phyloP scores from a whole-genome alignment of 768 basidiomycete species.

The Tricholoma hemisulphureum region DNA sequence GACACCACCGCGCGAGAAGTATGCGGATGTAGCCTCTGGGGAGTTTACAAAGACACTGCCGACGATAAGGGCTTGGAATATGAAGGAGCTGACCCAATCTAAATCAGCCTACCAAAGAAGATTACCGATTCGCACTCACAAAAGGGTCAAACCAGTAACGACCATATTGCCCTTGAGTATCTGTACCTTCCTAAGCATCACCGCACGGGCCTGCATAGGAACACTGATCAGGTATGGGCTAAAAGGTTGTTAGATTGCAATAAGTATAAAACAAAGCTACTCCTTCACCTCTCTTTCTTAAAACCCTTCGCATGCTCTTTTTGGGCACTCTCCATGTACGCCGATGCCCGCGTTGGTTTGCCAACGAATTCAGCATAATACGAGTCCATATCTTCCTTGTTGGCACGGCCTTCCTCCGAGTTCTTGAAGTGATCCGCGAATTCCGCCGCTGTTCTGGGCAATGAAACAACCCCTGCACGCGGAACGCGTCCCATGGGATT shows the following conservation, averaged over 20 bases:
- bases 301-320: conserved; percentile 51
- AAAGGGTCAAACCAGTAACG: conserved; percentile 33
- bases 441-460: conserved; percentile 56
- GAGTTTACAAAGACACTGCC: conserved; percentile 66
- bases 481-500: conserved; percentile 57
- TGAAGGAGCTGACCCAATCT: conserved; percentile 30
- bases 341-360: conserved; percentile 38
- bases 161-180: conserved; percentile 42
- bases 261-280: neutral
- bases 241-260: neutral
- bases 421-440: conserved; percentile 49
- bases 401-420: conserved; percentile 39
- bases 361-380: conserved; percentile 47
- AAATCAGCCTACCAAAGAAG: neutral
- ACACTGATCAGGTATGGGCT: conserved; percentile 48
- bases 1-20: conserved; percentile 76
- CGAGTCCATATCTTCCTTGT: conserved; percentile 44
- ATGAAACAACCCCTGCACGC: conserved; percentile 39
- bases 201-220: conserved; percentile 42
- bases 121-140: conserved; percentile 20
- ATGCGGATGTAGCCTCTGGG: conserved; percentile 53
- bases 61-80: conserved; percentile 50
- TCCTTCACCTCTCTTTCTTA: conserved; percentile 31
- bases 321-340: conserved; percentile 47
- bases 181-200: conserved; percentile 45